Percentiles rank a stretch among this genome's conserved stretches.
These are phyloP conservation scores for Nymphaea thermarum DNA, from an alignment of 164 flowering plant genomes.

Conservation along the genomic window DNA sequence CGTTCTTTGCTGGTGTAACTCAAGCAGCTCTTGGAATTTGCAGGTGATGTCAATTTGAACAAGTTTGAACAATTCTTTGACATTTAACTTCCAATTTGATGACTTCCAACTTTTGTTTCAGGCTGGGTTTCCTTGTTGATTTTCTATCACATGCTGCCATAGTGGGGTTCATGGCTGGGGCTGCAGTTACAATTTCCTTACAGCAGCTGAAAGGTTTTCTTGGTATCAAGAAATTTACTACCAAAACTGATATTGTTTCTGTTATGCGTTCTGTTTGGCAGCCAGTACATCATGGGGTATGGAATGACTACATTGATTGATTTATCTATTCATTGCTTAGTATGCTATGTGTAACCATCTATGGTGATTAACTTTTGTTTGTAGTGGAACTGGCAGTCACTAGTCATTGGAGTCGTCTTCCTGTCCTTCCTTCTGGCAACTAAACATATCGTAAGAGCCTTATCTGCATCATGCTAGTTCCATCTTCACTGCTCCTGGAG, in stretches of 20 bases:
- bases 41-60: slow-evolving; percentile 29
- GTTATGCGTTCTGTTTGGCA: slow-evolving; percentile 54
- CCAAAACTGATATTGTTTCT: slow-evolving; percentile 58
- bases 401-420: slow-evolving; percentile 60
- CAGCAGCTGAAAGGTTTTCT: slow-evolving; percentile 96
- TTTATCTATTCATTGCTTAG: neutral
- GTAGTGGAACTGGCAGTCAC: slow-evolving; percentile 99
- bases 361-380: slow-evolving; percentile 5
- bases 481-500: too few species aligned
- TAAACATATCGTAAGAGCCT: slow-evolving; percentile 66
- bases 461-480: too few species aligned
- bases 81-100: neutral
- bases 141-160: slow-evolving; percentile 94
- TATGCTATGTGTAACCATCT: too few species aligned
- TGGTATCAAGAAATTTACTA: slow-evolving; percentile 66
- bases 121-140: slow-evolving; percentile 90
- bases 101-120: slow-evolving; percentile 9
- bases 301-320: slow-evolving; percentile 1
- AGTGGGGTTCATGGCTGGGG: slow-evolving; percentile 97
- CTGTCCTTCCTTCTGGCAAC: slow-evolving; percentile 62
- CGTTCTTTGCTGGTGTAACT: slow-evolving; percentile 87
- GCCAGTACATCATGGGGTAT: slow-evolving; percentile 71
- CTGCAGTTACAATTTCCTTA: slow-evolving; percentile 87
- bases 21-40: slow-evolving; percentile 77
- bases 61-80: neutral